Evolutionary conservation across 169 alveolate species (phyloP), one percentile per base, ranked within the genome.

Genomic region (Plasmodium billcollinsi): DNA sequence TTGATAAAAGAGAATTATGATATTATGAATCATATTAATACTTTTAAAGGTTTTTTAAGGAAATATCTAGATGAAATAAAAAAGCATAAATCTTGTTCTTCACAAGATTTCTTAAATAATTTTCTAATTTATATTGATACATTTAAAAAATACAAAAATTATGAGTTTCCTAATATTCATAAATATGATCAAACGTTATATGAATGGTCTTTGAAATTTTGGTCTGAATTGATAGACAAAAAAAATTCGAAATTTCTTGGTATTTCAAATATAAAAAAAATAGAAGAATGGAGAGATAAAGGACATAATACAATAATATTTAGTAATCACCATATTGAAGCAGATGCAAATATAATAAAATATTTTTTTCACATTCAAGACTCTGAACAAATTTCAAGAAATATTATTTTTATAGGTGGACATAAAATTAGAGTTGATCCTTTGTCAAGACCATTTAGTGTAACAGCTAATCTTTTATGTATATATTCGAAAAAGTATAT

Each of bases 271-370:
- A 86, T 86, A 45, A 65, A 70, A 2, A 71, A 86, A 61, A 86
- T 72, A 39, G 29, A 72, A 45, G 62, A 86, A 2, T 86, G 92
- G 92, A 61, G 47, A 72, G 74, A 86, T 29, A 59, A 86, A 71
- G 88, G 88, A 12, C 88, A 86, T 15, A 86, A 86, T 66, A 59
- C 59, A 47, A 50, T 86, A 33, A 72, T 86, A 72, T 72, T 86
- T 52, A 63, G 92, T 59, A 86, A 86, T 86, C 92, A 86, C 65
- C 92, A 86, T 73, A 86, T 86, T n/a, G 92, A 86, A 86, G 88
- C 92, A 24, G 92, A 86, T 86, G 92, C 92, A 70, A 86, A 86
- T 86, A 86, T 86, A 49, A 66, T 86, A 24, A 86, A 73, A 61
- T 71, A 71, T 11, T 86, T 26, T 67, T 86, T 86, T 58, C 70